Percentiles rank a stretch among this genome's conserved stretches.
phyloP scores from a whole-genome alignment of 208 protist species.

The Leishmania major region DNA sequence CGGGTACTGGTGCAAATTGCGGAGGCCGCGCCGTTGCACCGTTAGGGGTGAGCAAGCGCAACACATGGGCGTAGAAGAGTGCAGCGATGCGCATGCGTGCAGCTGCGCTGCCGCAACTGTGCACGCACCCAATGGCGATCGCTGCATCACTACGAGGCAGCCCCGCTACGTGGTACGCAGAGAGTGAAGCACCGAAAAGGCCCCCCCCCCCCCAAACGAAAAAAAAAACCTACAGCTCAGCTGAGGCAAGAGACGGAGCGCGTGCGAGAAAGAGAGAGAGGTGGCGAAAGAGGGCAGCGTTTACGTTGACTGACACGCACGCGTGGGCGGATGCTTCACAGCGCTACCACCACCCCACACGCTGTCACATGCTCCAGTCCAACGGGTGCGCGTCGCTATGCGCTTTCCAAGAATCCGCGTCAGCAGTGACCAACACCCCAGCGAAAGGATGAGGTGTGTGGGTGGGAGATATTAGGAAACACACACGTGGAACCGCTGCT shows the following conservation, averaged over 20 bases:
- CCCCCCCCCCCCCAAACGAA: background rate
- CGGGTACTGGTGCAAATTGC: slow-evolving; percentile 90
- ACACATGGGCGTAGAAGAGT: background rate
- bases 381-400: background rate
- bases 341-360: background rate
- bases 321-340: background rate
- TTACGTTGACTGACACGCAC: background rate
- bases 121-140: background rate
- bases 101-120: background rate
- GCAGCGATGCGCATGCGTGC: background rate
- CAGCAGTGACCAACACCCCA: background rate
- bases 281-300: background rate
- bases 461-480: background rate
- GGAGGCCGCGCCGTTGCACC: slow-evolving; percentile 57
- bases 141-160: slow-evolving; percentile 4
- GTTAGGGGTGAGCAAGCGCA: slow-evolving; percentile 22
- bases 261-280: background rate
- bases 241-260: too few species aligned
- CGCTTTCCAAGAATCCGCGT: background rate
- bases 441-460: background rate
- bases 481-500: background rate
- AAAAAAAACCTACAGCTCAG: background rate
- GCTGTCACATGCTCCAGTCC: background rate
- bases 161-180: background rate
- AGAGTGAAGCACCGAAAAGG: background rate